Base-by-base conservation (phyloP, 306 rosid genomes). In the Prosopis cineraria region DNA sequence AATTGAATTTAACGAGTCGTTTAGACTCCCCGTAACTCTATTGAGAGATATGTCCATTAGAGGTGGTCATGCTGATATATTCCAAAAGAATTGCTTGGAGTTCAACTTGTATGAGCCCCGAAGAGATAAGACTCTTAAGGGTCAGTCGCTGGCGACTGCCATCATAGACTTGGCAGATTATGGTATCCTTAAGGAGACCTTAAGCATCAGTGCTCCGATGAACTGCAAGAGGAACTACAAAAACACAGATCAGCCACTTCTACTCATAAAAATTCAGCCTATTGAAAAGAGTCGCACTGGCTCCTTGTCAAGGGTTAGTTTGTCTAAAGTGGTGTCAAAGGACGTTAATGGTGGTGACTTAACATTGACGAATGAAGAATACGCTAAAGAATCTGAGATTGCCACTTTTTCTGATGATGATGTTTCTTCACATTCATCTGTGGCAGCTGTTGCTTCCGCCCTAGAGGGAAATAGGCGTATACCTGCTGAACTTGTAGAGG, bases 381-480 rank as follows among this genome's bases (percentile, higher is more conserved):
- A 84, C 74, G 90, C 84, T 5, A 97, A 95, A 78, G 97, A 91
- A 83, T 89, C 93, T 65, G 97, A 93, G 82, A 47, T 65, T 84
- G 87, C 91, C 29, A 82, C 91, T 58, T 88, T 86, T 39, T 89
- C 93, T n/a, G 99, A 95, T 72, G 99, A 95, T 37, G 99, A 95
- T 83, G 95, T 85, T 84, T 95, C 96, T 36, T 95, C 99, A 2
- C 91, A 89, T 80, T 93, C 99, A 64, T 95, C 99, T 68, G 55
- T 10, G 19, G 82, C 81, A 78, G 85, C 90, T 7, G 76, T 76
- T 74, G 62, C 88, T 75, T 69, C 82, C 43, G 44, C 89, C 48
- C 12, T 78, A 6, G 85, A 86, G 56, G 82, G 91, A 25, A 85
- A 71, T 36, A 80, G 79, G 17, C 68, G 79, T 55, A 20, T 81